Conservation (phyloP, 2,329 filamentous ascomycete species). For the Fusarium pseudocircinatum region DNA sequence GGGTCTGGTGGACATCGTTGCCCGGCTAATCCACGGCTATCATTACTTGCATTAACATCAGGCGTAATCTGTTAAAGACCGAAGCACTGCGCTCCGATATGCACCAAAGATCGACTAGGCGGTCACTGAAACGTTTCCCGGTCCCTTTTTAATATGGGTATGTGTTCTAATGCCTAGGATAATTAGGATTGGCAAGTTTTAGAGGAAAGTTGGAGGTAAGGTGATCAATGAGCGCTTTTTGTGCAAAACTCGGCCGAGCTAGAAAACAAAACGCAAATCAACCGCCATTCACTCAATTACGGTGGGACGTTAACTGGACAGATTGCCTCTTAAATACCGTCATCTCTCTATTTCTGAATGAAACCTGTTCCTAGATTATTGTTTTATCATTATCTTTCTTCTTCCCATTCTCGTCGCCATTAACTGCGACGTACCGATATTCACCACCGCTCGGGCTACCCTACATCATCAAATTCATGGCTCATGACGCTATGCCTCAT, state of each 20-base stretch:
- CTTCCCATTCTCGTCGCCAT: no score
- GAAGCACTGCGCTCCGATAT: accelerated
- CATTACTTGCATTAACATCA: accelerated
- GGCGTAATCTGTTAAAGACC: accelerated
- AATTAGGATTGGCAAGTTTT: no score
- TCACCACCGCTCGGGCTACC: accelerated
- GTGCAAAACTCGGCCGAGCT: not conserved
- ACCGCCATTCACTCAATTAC: no score
- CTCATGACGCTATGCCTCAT: constrained; percentile 35
- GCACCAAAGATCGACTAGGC: accelerated
- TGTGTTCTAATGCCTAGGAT: no score
- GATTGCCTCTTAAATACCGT: not conserved
- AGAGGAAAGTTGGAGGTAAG: no score
- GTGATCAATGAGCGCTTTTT: accelerated
- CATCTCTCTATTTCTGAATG: not conserved
- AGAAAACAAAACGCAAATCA: no score
- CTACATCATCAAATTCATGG: not conserved
- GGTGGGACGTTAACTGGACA: no score
- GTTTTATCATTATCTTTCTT: no score
- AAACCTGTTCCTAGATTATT: not conserved
- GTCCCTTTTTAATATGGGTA: no score
- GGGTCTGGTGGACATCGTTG: accelerated
- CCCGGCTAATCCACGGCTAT: not conserved
- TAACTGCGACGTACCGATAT: not conserved
- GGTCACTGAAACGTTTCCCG: accelerated